These are phyloP conservation scores for Marasmius sp. DNA, from an alignment of 1,284 basidiomycete genomes.

Conservation along the genomic window DNA sequence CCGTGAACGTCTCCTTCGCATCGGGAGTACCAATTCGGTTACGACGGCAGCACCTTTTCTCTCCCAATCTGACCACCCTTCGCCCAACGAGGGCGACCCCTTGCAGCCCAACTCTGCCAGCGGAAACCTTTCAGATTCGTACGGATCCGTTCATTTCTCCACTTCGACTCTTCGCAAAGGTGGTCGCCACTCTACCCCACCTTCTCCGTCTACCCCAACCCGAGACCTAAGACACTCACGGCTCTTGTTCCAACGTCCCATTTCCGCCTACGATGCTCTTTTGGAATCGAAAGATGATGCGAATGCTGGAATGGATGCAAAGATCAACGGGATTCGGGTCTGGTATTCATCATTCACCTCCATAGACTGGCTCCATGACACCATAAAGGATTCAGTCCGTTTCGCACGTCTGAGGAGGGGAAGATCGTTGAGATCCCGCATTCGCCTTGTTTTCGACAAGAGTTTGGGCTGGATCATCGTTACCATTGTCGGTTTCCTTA, in stretches of 20 bases:
- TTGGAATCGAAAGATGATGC: constrained; percentile 30
- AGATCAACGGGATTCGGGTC: constrained; percentile 84
- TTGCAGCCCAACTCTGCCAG: background rate
- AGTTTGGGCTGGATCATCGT: constrained; percentile 91
- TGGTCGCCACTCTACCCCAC: background rate
- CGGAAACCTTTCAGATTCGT: background rate
- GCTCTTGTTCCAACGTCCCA: constrained; percentile 50
- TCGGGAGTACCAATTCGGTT: constrained; percentile 35
- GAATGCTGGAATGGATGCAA: constrained; percentile 54
- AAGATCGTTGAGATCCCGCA: constrained; percentile 69
- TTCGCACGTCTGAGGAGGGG: constrained; percentile 68
- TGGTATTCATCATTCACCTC: constrained; percentile 89
- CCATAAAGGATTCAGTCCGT: constrained; percentile 87
- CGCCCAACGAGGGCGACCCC: background rate
- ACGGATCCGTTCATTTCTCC: background rate
- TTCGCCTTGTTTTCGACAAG: constrained; percentile 77
- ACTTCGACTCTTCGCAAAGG: too few species aligned
- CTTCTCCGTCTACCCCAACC: background rate
- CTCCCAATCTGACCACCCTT: background rate
- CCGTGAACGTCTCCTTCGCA: constrained; percentile 49
- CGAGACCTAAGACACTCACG: constrained; percentile 16
- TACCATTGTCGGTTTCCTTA: constrained; percentile 82
- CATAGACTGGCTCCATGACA: constrained; percentile 91
- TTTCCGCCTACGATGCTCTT: constrained; percentile 73
- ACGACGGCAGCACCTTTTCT: constrained; percentile 6